A percentile compares a stretch with the other conserved stretches of the same genome.
Evolutionary conservation across 768 basidiomycete species (phyloP).

Genomic region (Hypholoma fasciculare): DNA sequence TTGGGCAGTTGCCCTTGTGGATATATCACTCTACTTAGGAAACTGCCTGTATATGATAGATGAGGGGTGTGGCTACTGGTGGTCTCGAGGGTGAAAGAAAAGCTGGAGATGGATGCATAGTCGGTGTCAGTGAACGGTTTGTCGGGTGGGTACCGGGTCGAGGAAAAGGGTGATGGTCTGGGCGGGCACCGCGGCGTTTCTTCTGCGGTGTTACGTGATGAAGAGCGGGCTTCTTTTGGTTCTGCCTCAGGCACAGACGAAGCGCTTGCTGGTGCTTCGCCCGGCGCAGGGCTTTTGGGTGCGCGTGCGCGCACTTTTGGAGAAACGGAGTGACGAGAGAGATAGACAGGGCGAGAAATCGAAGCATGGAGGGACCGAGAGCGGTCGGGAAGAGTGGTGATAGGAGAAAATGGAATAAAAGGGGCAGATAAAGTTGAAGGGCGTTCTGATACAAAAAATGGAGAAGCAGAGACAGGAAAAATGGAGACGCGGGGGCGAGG

Average conservation of each 20-base stretch:
- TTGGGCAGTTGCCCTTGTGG: too few relatives aligned
- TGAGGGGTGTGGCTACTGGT: too few relatives aligned
- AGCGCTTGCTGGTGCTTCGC: too few relatives aligned
- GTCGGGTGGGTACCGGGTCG: not conserved
- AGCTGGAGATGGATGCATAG: not conserved
- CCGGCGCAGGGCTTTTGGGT: not conserved
- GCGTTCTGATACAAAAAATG: not conserved
- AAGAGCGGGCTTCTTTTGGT: too few relatives aligned
- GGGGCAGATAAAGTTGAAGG: not conserved
- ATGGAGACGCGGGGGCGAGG: not conserved
- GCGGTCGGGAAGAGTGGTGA: not conserved
- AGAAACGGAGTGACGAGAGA: not conserved
- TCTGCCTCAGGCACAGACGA: too few relatives aligned
- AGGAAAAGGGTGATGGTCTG: not conserved
- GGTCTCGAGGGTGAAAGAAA: not conserved
- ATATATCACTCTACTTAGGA: too few relatives aligned
- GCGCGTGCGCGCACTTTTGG: not conserved
- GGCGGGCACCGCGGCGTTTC: not conserved
- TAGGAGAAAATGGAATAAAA: not conserved
- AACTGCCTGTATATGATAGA: too few relatives aligned
- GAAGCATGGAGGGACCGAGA: not conserved
- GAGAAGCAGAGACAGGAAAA: not conserved
- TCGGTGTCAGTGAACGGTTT: not conserved
- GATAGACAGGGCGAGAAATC: not conserved
- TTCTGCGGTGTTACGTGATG: not conserved